phyloP scores from a whole-genome alignment of 441 rosid species.

The Kokia cookei region DNA sequence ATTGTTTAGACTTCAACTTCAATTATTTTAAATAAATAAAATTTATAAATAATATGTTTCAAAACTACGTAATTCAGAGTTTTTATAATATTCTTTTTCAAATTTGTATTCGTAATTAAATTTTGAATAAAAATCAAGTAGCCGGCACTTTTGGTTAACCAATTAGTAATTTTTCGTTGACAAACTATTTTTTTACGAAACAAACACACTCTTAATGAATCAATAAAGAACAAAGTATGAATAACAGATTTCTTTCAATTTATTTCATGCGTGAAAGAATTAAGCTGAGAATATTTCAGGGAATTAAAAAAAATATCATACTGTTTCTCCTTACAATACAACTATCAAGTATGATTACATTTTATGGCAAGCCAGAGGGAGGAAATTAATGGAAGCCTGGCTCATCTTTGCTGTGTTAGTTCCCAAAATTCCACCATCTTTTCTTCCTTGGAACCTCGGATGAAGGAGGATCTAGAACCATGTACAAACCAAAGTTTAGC shows the following conservation, averaged over 20 bases:
- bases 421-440: constrained; percentile 77
- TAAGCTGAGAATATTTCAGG: not conserved
- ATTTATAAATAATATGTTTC: no score
- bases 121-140: no score
- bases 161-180: no score
- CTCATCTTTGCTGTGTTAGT: constrained; percentile 23
- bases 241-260: not conserved
- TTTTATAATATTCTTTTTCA: no score
- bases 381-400: not conserved
- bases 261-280: not conserved
- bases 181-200: no score
- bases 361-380: no score
- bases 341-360: not conserved
- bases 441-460: constrained; percentile 53
- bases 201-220: not conserved
- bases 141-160: no score
- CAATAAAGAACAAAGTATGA: not conserved
- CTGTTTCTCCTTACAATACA: not conserved
- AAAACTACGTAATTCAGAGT: no score
- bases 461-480: constrained; percentile 27
- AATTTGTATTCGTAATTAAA: no score
- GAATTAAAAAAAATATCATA: no score
- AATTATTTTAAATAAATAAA: no score
- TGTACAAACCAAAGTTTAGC: constrained; percentile 6
- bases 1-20: no score